phyloP scores from a whole-genome alignment of 2,329 filamentous ascomycete species.

The Rachicladosporium sp. region DNA sequence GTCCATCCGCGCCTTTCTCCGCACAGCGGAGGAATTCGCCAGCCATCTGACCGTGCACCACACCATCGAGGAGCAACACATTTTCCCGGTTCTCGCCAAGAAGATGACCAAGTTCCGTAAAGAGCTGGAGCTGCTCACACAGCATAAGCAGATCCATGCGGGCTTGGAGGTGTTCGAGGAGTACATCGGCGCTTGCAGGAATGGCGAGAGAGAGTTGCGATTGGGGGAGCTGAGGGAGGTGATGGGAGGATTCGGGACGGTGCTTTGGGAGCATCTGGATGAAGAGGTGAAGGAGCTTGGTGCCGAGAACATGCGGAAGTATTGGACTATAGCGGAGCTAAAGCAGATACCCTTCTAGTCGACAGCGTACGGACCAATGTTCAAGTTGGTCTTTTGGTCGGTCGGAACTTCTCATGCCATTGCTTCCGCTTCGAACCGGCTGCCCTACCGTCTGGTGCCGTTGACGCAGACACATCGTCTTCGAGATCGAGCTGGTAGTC shows the following conservation, averaged over 20 bases:
- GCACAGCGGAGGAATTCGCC: slow-evolving; percentile 56
- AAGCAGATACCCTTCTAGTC: slow-evolving; percentile 48
- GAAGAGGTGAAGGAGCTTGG: slow-evolving; percentile 68
- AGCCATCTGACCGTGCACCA: slow-evolving; percentile 65
- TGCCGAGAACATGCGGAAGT: slow-evolving; percentile 78
- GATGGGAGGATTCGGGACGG: slow-evolving; percentile 66
- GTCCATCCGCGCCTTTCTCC: slow-evolving; percentile 57
- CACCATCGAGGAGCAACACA: slow-evolving; percentile 65
- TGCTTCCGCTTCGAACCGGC: slow-evolving; percentile 22
- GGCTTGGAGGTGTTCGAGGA: slow-evolving; percentile 31
- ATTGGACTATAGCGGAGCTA: slow-evolving; percentile 70
- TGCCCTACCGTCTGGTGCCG: slow-evolving; percentile 10
- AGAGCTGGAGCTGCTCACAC: slow-evolving; percentile 54
- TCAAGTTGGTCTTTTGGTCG: slow-evolving; percentile 18
- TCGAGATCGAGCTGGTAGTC: slow-evolving; percentile 1
- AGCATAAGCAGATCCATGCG: slow-evolving; percentile 68
- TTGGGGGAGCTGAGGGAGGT: slow-evolving; percentile 50
- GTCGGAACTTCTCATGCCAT: slow-evolving; percentile 28
- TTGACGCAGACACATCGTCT: slow-evolving; percentile 3
- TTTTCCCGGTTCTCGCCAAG: slow-evolving; percentile 66
- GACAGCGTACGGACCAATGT: not conserved
- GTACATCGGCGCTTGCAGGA: slow-evolving; percentile 25
- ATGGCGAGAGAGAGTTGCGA: slow-evolving; percentile 48
- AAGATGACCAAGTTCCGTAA: slow-evolving; percentile 67
- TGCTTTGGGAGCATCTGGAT: slow-evolving; percentile 73